These are phyloP conservation scores for Talaromyces amestolkiae DNA, from an alignment of 2,329 filamentous ascomycete species.

Conservation along the genomic window DNA sequence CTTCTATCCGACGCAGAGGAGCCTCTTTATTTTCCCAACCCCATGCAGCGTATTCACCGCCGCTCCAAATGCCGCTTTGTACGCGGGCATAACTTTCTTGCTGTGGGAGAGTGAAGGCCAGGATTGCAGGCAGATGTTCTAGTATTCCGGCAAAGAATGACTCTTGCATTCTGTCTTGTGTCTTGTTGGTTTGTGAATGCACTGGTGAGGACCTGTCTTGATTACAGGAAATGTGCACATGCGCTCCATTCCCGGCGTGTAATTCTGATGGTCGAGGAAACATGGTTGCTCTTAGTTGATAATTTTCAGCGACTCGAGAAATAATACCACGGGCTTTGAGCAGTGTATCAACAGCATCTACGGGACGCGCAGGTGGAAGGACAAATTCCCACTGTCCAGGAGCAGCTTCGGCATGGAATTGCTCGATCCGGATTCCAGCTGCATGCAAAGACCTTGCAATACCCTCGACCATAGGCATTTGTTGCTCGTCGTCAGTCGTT, in stretches of 20 bases:
- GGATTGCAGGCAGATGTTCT: slow-evolving; percentile 24
- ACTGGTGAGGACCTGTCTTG: background rate
- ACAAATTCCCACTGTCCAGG: slow-evolving; percentile 33
- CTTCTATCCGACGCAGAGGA: slow-evolving; percentile 25
- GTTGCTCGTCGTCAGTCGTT: slow-evolving; percentile 9
- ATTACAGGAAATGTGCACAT: slow-evolving; percentile 29
- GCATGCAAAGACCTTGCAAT: slow-evolving; percentile 21
- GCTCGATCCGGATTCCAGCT: slow-evolving; percentile 25
- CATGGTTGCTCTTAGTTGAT: slow-evolving; percentile 26
- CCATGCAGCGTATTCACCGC: slow-evolving; percentile 28
- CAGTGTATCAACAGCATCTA: slow-evolving; percentile 27
- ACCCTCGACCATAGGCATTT: slow-evolving; percentile 19
- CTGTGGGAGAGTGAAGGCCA: slow-evolving; percentile 27
- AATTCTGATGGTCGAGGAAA: slow-evolving; percentile 23
- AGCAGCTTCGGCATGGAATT: slow-evolving; percentile 28
- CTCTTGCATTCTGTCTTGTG: slow-evolving; percentile 13
- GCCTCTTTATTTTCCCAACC: slow-evolving; percentile 29
- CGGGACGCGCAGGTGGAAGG: slow-evolving; percentile 24
- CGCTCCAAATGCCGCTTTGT: slow-evolving; percentile 27
- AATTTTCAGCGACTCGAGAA: slow-evolving; percentile 16
- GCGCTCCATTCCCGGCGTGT: slow-evolving; percentile 25
- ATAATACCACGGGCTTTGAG: slow-evolving; percentile 27
- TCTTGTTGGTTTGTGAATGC: background rate
- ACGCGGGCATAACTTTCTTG: slow-evolving; percentile 27
- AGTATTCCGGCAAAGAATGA: slow-evolving; percentile 28